Percentiles rank a stretch among this genome's conserved stretches.
These are phyloP conservation scores for Eragrostis curvula DNA, from an alignment of 176 grass and related monocot species.

Conservation along the genomic window DNA sequence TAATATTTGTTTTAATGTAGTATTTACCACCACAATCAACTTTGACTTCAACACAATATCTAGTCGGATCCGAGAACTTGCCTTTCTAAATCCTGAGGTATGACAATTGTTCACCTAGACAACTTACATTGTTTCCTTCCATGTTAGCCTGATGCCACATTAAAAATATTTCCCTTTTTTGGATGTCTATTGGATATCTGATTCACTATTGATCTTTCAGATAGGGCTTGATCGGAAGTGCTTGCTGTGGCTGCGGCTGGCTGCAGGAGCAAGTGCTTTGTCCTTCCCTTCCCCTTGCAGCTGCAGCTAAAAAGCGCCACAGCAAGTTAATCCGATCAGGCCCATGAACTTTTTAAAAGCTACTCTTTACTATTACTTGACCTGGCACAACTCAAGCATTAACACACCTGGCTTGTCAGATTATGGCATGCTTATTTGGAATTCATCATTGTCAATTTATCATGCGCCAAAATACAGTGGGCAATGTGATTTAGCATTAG, in stretches of 20 bases:
- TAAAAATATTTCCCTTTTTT: slow-evolving; percentile 25
- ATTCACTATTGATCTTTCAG: slow-evolving; percentile 24
- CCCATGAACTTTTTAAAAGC: not conserved
- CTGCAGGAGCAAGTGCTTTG: no score
- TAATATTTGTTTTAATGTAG: slow-evolving; percentile 56
- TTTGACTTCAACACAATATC: slow-evolving; percentile 94
- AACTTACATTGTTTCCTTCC: slow-evolving; percentile 4
- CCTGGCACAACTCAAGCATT: not conserved
- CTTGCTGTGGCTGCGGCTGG: no score
- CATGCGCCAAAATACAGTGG: not conserved
- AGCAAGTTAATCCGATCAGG: no score
- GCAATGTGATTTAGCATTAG: slow-evolving; percentile 27
- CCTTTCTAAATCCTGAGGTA: slow-evolving; percentile 98
- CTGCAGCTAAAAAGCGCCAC: no score
- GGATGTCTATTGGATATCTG: slow-evolving; percentile 7
- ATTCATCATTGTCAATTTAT: not conserved
- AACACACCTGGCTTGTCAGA: slow-evolving; percentile 15
- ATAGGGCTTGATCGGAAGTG: not conserved
- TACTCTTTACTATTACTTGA: not conserved
- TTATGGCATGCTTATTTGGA: slow-evolving; percentile 1
- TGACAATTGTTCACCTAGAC: slow-evolving; percentile 5
- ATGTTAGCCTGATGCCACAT: not conserved
- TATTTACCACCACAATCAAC: slow-evolving; percentile 82
- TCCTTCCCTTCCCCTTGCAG: no score
- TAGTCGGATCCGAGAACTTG: slow-evolving; percentile 90